Conservation (phyloP, 495 filamentous ascomycete genomes). For the Penicillium lividum region DNA sequence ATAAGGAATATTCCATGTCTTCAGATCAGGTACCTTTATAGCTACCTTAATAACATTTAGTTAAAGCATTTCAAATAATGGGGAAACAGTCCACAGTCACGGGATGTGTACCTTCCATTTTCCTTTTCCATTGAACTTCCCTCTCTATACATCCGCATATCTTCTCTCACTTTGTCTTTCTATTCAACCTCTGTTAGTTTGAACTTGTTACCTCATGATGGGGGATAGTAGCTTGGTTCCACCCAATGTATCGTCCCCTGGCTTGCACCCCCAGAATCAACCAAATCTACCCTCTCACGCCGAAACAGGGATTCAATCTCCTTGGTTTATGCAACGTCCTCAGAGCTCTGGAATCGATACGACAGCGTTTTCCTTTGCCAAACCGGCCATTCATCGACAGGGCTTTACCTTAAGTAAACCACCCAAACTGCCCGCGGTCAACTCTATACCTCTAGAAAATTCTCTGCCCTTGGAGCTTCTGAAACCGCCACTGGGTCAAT, state of each 20-base stretch:
- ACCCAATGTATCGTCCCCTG: background rate
- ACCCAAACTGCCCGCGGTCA: constrained; percentile 6
- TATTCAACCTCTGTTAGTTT: too few relatives aligned
- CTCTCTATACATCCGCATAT: background rate
- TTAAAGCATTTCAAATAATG: too few relatives aligned
- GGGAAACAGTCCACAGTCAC: too few relatives aligned
- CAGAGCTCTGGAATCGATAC: constrained; percentile 33
- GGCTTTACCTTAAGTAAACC: constrained; percentile 25
- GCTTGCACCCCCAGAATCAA: background rate
- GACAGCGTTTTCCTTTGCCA: constrained; percentile 38
- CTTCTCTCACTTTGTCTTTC: background rate
- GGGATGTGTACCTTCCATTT: too few relatives aligned
- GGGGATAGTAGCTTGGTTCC: background rate
- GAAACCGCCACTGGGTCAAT: background rate
- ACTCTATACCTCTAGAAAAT: background rate
- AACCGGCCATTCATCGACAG: constrained; percentile 28
- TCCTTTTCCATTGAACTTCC: background rate
- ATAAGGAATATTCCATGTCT: too few relatives aligned
- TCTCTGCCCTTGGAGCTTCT: background rate
- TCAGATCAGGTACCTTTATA: too few relatives aligned
- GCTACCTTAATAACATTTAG: too few relatives aligned
- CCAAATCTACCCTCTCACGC: background rate
- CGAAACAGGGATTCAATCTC: background rate
- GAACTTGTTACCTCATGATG: background rate
- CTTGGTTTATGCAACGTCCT: constrained; percentile 36